Conservation (phyloP, 768 basidiomycete species). For the Infundibulicybe gibba region DNA sequence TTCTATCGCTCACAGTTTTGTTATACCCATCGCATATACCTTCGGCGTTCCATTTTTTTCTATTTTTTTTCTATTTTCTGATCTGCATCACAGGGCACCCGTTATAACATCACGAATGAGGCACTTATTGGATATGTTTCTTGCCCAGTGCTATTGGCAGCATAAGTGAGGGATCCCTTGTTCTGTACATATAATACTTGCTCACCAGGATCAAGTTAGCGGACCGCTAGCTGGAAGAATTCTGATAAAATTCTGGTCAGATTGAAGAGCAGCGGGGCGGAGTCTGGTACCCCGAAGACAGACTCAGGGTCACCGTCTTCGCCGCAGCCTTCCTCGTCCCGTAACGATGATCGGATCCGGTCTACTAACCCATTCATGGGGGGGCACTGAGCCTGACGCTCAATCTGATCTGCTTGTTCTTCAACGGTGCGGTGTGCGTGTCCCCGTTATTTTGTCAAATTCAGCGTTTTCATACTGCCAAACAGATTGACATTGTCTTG, state of each 20-base stretch:
- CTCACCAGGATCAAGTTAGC: slow-evolving; percentile 29
- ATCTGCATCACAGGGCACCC: slow-evolving; percentile 29
- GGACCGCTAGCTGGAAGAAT: slow-evolving; percentile 41
- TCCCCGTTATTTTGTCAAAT: slow-evolving; percentile 8
- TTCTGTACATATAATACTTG: not conserved
- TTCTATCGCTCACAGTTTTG: slow-evolving; percentile 14
- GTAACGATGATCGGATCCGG: slow-evolving; percentile 38
- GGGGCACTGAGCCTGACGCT: slow-evolving; percentile 17
- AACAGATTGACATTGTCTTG: slow-evolving; percentile 12
- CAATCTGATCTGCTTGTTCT: slow-evolving; percentile 13
- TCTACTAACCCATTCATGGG: slow-evolving; percentile 32
- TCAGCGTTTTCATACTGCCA: too few relatives aligned
- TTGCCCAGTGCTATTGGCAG: slow-evolving; percentile 38
- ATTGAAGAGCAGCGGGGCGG: not conserved
- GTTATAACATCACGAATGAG: slow-evolving; percentile 38
- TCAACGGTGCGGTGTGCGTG: slow-evolving; percentile 17
- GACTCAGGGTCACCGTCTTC: slow-evolving; percentile 21
- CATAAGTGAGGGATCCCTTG: slow-evolving; percentile 23
- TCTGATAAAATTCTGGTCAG: slow-evolving; percentile 39
- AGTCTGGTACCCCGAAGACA: not conserved
- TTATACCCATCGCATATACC: slow-evolving; percentile 49
- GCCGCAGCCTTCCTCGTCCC: slow-evolving; percentile 38
- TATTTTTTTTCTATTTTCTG: not conserved
- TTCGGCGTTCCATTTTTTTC: slow-evolving; percentile 23
- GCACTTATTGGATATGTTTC: slow-evolving; percentile 38